Evolutionary conservation across 2,329 filamentous ascomycete genomes (phyloP), one percentile per base, ranked within the genome.

Genomic region (Aspergillus sp.): DNA sequence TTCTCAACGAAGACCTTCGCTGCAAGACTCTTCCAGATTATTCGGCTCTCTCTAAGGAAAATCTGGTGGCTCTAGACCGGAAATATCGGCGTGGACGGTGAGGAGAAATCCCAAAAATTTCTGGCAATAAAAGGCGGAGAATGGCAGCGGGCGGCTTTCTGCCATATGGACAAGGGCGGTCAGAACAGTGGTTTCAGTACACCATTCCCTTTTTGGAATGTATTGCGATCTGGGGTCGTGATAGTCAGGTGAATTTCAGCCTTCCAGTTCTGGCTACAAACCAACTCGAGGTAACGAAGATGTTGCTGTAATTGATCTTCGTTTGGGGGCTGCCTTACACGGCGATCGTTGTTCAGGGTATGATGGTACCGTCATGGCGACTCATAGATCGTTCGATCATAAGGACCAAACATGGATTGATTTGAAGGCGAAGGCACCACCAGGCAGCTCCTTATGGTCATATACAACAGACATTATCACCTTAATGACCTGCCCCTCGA

Each of bases 101-200:
- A 30, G 41, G 23, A 39, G 44, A 54, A 25, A 53, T 57, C 42
- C 59, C 56, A 60, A 65, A 65, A 62, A 57, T 63, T 60, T 62
- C 60, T 51, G 58, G 60, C 57, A 62, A 32, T 60, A 62, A 62
- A 62, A 62, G 60, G 60, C 60, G 57, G 60, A 56, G 8, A 44
- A 30, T n/a, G 44, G 13, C 44, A n/a, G 39, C 19, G 17, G 42
- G 42, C 42, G 5, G 44, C 25, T 49, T 49, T 49, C 44, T 49
- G 44, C 44, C 44, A 6, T 49, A 3, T 27, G 1, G 21, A 8
- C n/a, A 3, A 17, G 15, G 44, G 44, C 44, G 44, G 44, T 49
- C 23, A 49, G 23, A 8, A 4, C 5, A 19, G 6, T 30, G 13
- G 25, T 27, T 15, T 8, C 8, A 15, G 21, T 27, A 13, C 44